Evolutionary conservation across 768 basidiomycete species (phyloP).

Genomic region (Trametes punicea): DNA sequence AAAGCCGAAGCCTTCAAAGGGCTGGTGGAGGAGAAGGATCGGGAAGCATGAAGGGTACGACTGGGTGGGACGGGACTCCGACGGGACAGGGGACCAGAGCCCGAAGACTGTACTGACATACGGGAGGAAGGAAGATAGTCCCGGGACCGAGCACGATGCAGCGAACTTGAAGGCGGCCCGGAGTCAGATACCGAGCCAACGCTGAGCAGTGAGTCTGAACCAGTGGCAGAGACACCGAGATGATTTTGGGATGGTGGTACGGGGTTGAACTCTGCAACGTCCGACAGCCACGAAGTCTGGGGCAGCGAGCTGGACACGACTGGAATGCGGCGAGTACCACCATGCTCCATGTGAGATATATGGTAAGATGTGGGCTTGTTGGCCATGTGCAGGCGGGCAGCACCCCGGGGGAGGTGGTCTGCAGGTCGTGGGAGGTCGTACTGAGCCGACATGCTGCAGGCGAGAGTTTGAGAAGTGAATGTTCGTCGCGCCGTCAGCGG

Average conservation of each 20-base stretch:
- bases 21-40: slow-evolving; percentile 8
- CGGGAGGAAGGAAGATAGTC: slow-evolving; percentile 9
- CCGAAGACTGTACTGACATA: background rate
- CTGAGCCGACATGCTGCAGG: slow-evolving; percentile 16
- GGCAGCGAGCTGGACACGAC: slow-evolving; percentile 11
- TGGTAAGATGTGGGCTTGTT: slow-evolving; percentile 2
- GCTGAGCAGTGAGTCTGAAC: slow-evolving; percentile 8
- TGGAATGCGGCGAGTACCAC: slow-evolving; percentile 7
- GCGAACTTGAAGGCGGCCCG: slow-evolving; percentile 3
- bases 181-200: slow-evolving; percentile 11
- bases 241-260: background rate
- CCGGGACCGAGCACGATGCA: slow-evolving; percentile 8
- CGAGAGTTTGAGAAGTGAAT: background rate
- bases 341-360: background rate
- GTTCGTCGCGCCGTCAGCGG: background rate
- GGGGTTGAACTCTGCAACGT: slow-evolving; percentile 4
- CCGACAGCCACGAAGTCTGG: slow-evolving; percentile 13
- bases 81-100: slow-evolving; percentile 7
- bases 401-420: slow-evolving; percentile 5
- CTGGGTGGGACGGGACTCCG: slow-evolving; percentile 8
- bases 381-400: slow-evolving; percentile 6
- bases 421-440: slow-evolving; percentile 17
- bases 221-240: slow-evolving; percentile 4
- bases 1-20: slow-evolving; percentile 24
- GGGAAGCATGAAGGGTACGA: slow-evolving; percentile 4